Evolutionary conservation across 2,329 filamentous ascomycete species (phyloP).

Genomic region (Ceratocystis eucalypticola): DNA sequence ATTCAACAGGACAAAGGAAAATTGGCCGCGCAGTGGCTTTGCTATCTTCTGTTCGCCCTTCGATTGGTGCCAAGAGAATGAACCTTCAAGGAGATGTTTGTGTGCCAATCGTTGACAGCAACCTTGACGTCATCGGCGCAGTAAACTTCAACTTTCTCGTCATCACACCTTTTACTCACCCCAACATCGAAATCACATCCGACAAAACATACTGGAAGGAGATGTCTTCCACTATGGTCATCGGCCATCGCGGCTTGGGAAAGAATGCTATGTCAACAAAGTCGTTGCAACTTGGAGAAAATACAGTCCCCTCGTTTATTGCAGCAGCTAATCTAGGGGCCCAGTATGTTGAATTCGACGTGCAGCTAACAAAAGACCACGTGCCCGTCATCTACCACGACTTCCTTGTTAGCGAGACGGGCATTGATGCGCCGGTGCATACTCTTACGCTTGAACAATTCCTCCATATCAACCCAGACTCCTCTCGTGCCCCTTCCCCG

Average conservation of each 20-base stretch:
- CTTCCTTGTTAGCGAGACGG: slow-evolving; percentile 93
- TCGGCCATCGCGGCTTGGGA: slow-evolving; percentile 61
- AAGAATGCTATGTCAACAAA: slow-evolving; percentile 78
- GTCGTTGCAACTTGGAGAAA: slow-evolving; percentile 88
- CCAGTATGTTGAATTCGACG: slow-evolving; percentile 65
- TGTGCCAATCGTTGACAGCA: slow-evolving; percentile 76
- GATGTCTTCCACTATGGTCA: slow-evolving; percentile 72
- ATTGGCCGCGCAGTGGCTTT: slow-evolving; percentile 82
- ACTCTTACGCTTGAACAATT: slow-evolving; percentile 93
- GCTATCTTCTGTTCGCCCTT: slow-evolving; percentile 72
- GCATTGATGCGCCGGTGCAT: slow-evolving; percentile 91
- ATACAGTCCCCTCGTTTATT: slow-evolving; percentile 91
- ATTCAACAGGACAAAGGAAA: slow-evolving; percentile 70
- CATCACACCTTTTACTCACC: slow-evolving; percentile 86
- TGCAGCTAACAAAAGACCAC: slow-evolving; percentile 96
- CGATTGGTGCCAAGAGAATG: slow-evolving; percentile 72
- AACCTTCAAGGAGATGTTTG: slow-evolving; percentile 84
- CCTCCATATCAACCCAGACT: slow-evolving; percentile 62
- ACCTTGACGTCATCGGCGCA: slow-evolving; percentile 78
- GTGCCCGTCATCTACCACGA: slow-evolving; percentile 98
- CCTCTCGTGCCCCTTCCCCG: slow-evolving; percentile 14
- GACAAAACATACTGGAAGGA: slow-evolving; percentile 96
- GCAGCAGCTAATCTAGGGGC: slow-evolving; percentile 86
- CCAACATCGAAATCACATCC: slow-evolving; percentile 82
- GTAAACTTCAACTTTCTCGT: slow-evolving; percentile 96